Evolutionary conservation across 75 land plant genomes (phyloP).

Genomic region (Picea glauca): DNA sequence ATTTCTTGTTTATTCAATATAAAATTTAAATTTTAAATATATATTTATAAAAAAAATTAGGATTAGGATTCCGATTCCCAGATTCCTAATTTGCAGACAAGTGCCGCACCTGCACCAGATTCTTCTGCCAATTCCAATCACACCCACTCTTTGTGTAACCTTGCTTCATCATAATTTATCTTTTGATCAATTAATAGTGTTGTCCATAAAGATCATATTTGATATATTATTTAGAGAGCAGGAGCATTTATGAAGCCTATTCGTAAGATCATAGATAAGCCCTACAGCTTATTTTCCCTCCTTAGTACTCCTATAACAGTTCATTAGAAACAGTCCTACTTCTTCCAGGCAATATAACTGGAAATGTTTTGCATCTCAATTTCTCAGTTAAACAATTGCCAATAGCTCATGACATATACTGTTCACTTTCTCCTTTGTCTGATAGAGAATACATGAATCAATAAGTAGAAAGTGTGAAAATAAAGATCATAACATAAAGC

Average conservation of each 20-base stretch:
- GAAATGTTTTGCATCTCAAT: not conserved
- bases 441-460: too few relatives aligned
- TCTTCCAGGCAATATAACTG: not conserved
- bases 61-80: too few relatives aligned
- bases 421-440: not conserved
- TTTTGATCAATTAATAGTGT: not conserved
- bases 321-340: not conserved
- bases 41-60: too few relatives aligned
- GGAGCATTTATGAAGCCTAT: not conserved
- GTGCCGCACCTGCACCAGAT: too few relatives aligned
- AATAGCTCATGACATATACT: not conserved
- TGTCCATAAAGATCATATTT: not conserved
- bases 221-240: not conserved
- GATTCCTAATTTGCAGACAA: too few relatives aligned
- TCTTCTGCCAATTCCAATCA: too few relatives aligned
- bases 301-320: not conserved
- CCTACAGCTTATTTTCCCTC: not conserved
- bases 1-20: too few relatives aligned
- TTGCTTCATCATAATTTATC: too few relatives aligned
- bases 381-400: not conserved
- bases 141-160: too few relatives aligned
- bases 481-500: not conserved
- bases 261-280: not conserved
- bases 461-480: not conserved
- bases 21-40: too few relatives aligned